Evolutionary conservation across 176 grass and related monocot species (phyloP).

Genomic region (Zea luxurians): DNA sequence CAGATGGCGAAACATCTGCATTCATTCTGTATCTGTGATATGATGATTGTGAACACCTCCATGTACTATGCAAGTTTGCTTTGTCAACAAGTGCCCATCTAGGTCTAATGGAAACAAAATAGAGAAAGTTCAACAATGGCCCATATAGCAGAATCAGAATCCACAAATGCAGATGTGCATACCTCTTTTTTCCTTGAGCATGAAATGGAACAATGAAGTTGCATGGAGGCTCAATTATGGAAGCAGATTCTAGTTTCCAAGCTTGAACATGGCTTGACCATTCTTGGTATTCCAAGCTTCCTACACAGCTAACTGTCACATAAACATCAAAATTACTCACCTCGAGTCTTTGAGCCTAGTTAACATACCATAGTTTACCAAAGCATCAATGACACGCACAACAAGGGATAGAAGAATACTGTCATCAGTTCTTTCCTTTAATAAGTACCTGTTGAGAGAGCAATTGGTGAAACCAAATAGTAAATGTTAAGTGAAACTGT

Average conservation of each 20-base stretch:
- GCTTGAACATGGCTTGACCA: conserved; percentile 87
- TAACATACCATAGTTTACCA: conserved; percentile 86
- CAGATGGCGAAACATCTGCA: conserved; percentile 66
- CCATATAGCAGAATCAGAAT: conserved; percentile 25
- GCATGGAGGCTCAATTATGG: conserved; percentile 86
- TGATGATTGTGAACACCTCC: conserved; percentile 88
- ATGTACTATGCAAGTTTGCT: conserved; percentile 83
- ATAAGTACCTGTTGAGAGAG: conserved; percentile 69
- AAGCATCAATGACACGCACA: conserved; percentile 90
- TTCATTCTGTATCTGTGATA: conserved; percentile 86
- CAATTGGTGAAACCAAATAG: conserved; percentile 36
- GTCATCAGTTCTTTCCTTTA: conserved; percentile 90
- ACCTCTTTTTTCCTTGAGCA: conserved; percentile 91
- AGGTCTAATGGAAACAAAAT: conserved; percentile 52
- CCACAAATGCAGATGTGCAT: conserved; percentile 22
- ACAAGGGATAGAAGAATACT: conserved; percentile 89
- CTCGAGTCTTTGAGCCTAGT: conserved; percentile 16
- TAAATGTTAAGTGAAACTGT: conserved; percentile 25
- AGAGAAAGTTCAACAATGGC: conserved; percentile 24
- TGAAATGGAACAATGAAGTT: conserved; percentile 87
- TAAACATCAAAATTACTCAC: conserved; percentile 35
- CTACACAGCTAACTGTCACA: conserved; percentile 55
- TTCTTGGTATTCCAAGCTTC: conserved; percentile 92
- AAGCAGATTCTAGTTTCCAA: conserved; percentile 87
- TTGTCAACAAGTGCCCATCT: conserved; percentile 95